Base-by-base conservation (phyloP, 73 alveolate species). In the Tetrahymena elliotti region DNA sequence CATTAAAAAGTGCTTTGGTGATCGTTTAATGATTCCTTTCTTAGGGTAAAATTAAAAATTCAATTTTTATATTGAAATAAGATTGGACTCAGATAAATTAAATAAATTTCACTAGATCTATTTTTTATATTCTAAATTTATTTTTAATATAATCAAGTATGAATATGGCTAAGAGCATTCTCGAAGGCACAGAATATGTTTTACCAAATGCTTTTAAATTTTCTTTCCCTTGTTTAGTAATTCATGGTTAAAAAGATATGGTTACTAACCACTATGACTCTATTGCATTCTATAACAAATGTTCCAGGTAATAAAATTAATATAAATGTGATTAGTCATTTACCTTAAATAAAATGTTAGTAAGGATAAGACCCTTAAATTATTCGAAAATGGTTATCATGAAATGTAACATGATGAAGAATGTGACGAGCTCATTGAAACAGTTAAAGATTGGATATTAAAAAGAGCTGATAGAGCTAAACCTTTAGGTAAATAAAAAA, bases 171-270 rank as follows among this genome's bases (percentile, higher is more conserved):
- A 93, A 92, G 52, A 93, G 94, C 12, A 95, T 93, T 15, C 93
- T 94, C 9, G 35, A 53, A n/a, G 52, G 83, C 52, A 83, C 52
- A 18, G 93, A 53, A 37, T 40, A 83, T 34, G 93, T 95, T 94
- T 27, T 93, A 15, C 41, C 92, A 2, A 41, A 41, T n/a, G 93
- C 93, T 33, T 53, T 83, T 84, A 34, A 37, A 41, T 94, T 94
- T 83, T 41, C 83, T 84, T 83, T 96, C 47, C 97, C 97, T 22
- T 93, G 93, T 31, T 93, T 96, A 10, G 92, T 95, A n/a, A 83
- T 95, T 18, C 98, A 96, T 96, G 98, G 98, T 40, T 92, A 96
- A 31, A 93, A 95, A 83, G 98, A 96, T 92, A 83, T 93, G 34
- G 95, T 96, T 22, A 96, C 97, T 33, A 54, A 83, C 52, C 88